Percentiles rank a stretch among this genome's conserved stretches.
These are phyloP conservation scores for Talaromyces adpressus DNA, from an alignment of 495 filamentous ascomycete genomes.

Conservation along the genomic window DNA sequence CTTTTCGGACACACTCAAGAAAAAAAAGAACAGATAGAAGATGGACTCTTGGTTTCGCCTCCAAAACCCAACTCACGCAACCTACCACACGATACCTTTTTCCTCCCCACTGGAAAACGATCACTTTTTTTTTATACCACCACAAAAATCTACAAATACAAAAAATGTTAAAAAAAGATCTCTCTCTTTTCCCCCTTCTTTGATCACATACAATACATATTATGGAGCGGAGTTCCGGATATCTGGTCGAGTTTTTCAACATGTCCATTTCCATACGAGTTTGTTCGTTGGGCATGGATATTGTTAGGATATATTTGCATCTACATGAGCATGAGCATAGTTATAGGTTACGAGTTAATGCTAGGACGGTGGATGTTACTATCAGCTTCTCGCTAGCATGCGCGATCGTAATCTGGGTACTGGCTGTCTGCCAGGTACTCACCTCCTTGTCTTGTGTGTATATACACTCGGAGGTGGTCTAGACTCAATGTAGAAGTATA, in stretches of 20 bases:
- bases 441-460: neutral
- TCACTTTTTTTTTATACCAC: slow-evolving; percentile 8
- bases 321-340: slow-evolving; percentile 6
- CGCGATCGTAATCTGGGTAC: neutral
- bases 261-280: neutral
- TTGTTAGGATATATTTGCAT: neutral
- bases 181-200: neutral
- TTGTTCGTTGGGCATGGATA: neutral
- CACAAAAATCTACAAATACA: slow-evolving; percentile 34
- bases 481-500: neutral
- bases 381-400: neutral
- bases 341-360: neutral
- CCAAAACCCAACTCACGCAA: slow-evolving; percentile 21
- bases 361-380: neutral
- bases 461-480: neutral
- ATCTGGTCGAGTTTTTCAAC: slow-evolving; percentile 48
- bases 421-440: neutral
- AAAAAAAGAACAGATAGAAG: slow-evolving; percentile 55
- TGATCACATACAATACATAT: neutral
- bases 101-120: slow-evolving; percentile 17
- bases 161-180: slow-evolving; percentile 13
- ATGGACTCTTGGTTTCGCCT: slow-evolving; percentile 39
- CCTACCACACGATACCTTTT: neutral
- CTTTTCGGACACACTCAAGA: neutral
- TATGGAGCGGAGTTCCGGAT: slow-evolving; percentile 69